A percentile compares a stretch with the other conserved stretches of the same genome.
These are phyloP conservation scores for Boechera stricta DNA, from an alignment of 345 rosid genomes.

Conservation along the genomic window DNA sequence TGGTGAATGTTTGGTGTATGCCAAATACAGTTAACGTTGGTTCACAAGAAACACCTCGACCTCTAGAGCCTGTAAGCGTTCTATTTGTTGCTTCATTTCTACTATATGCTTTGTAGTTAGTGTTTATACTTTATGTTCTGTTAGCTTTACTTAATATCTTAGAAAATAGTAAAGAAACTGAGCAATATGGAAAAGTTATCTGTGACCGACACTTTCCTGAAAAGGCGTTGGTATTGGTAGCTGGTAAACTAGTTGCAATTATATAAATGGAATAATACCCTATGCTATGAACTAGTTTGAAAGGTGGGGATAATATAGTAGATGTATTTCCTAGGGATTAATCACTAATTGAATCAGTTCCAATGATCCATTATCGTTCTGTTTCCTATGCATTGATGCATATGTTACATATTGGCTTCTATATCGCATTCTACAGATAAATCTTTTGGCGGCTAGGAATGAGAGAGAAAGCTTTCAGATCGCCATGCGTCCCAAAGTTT, in stretches of 20 bases:
- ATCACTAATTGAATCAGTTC: background rate
- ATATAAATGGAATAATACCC: background rate
- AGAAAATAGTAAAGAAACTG: background rate
- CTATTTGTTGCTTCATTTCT: background rate
- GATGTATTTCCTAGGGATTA: background rate
- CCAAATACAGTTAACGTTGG: constrained; percentile 86
- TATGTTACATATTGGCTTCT: constrained; percentile 18
- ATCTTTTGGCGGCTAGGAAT: constrained; percentile 94
- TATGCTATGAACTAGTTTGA: background rate
- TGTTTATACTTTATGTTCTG: background rate
- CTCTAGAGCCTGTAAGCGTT: constrained; percentile 76
- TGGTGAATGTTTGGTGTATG: constrained; percentile 86
- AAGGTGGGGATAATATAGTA: background rate
- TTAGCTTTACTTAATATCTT: background rate
- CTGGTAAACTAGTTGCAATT: background rate
- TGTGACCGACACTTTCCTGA: background rate
- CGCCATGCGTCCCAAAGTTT: constrained; percentile 88
- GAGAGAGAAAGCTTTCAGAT: constrained; percentile 97
- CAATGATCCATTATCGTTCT: background rate
- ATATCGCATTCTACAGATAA: constrained; percentile 57
- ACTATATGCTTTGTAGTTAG: constrained; percentile 18
- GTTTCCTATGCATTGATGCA: background rate
- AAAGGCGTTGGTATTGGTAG: constrained; percentile 20
- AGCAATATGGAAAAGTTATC: background rate
- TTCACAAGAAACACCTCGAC: constrained; percentile 80